These are phyloP conservation scores for Meyerozyma athensensis DNA, from an alignment of 1,139 yeast species.

Conservation along the genomic window DNA sequence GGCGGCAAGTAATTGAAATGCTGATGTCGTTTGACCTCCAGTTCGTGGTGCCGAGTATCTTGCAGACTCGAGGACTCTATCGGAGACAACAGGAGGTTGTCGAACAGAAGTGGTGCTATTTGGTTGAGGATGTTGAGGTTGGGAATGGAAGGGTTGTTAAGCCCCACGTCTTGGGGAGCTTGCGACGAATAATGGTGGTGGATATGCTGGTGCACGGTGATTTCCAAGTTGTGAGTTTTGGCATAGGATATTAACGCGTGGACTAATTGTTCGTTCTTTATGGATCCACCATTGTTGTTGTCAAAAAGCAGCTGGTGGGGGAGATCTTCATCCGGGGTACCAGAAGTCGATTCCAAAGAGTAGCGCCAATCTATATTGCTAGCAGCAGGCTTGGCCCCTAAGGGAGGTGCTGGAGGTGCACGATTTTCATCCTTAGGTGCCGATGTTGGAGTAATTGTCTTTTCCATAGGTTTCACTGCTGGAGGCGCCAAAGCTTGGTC, in stretches of 20 bases:
- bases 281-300: constrained; percentile 39
- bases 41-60: constrained; percentile 2
- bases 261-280: constrained; percentile 49
- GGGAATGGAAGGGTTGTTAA: background rate
- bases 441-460: constrained; percentile 1
- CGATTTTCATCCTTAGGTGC: background rate
- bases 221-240: constrained; percentile 50
- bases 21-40: constrained; percentile 35
- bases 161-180: constrained; percentile 12
- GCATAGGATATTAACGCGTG: constrained; percentile 60
- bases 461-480: background rate
- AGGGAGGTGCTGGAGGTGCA: constrained; percentile 4
- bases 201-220: constrained; percentile 81
- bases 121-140: constrained; percentile 1
- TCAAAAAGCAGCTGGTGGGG: constrained; percentile 26
- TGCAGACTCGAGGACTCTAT: background rate
- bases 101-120: constrained; percentile 5
- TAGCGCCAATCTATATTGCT: constrained; percentile 31
- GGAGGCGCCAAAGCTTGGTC: constrained; percentile 9
- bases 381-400: constrained; percentile 4
- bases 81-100: constrained; percentile 4
- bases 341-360: constrained; percentile 12
- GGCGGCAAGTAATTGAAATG: constrained; percentile 75
- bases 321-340: constrained; percentile 4
- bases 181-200: constrained; percentile 60